Base-by-base conservation (phyloP, 768 basidiomycete genomes). In the Tulasnella sp. region DNA sequence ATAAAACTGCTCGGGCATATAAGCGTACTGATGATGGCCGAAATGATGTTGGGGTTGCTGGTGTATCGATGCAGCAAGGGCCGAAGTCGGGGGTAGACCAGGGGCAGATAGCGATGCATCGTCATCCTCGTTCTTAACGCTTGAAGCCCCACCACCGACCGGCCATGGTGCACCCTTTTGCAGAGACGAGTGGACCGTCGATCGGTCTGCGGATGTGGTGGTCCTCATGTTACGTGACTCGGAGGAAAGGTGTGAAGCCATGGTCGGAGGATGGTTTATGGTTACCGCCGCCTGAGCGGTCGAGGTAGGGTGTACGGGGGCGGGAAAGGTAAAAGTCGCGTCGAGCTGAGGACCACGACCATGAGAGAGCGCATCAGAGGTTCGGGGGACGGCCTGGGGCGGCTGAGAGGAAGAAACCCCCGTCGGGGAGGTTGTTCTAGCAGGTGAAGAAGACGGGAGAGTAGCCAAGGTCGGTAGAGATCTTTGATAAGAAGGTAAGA, bases 401-500 rank as follows among this genome's bases (percentile, higher is more conserved):
- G 35, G 64, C 39, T 65, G 35, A 6, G 64, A 36, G 17, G 64
- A n/a, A 5, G 63, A 39, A 34, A 32, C 19, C 26, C 5, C 34
- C 5, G 34, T 16, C 36, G 64, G 64, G 64, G 64, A 34, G 7
- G 64, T 37, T 7, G 26, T 70, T 62, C 69, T 70, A 67, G 67
- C 39, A 67, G 67, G 32, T 39, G 35, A 67, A 8, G 67, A 67
- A 67, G 67, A 41, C 42, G 44, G 47, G 42, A 59, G 69, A n/a
- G 68, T 7, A 29, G 69, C 47, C 1, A 70, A 44, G 34, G 69
- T 70, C 36, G 69, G 69, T 35, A 70, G 69, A 32, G 69, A 70
- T 70, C 69, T 70, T 47, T 70, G 69, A 36, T 52, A 70, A 36
- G 69, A 70, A 32, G 69, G 69, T 29, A 70, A 52, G 34, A 70